phyloP scores from a whole-genome alignment of 495 filamentous ascomycete genomes.

The Clavariopsis aquatica region DNA sequence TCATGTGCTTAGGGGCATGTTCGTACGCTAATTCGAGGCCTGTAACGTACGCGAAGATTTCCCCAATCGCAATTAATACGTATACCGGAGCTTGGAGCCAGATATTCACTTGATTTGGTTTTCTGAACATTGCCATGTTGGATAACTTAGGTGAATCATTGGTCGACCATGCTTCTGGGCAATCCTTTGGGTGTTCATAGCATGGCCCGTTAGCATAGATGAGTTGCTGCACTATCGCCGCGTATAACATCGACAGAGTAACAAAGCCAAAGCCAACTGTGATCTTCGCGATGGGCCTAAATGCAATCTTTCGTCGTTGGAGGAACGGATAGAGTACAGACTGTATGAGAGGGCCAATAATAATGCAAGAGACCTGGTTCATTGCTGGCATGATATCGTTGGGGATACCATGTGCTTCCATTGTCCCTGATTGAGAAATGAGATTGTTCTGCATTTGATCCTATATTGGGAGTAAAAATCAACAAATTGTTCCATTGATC shows the following conservation, averaged over 20 bases:
- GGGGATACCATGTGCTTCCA: constrained; percentile 52
- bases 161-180: constrained; percentile 9
- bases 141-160: not conserved
- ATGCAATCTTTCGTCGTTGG: constrained; percentile 43
- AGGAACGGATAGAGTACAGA: constrained; percentile 51
- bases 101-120: constrained; percentile 17
- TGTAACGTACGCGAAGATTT: constrained; percentile 30
- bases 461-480: no score
- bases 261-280: constrained; percentile 51
- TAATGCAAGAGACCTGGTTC: constrained; percentile 46
- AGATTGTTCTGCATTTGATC: constrained; percentile 52
- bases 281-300: constrained; percentile 56
- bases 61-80: constrained; percentile 18
- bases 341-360: constrained; percentile 54
- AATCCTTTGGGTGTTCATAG: constrained; percentile 52
- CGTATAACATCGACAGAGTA: constrained; percentile 52
- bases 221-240: constrained; percentile 51
- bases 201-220: constrained; percentile 54
- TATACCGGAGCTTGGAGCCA: constrained; percentile 27
- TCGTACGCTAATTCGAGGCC: constrained; percentile 35
- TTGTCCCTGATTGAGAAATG: constrained; percentile 58
- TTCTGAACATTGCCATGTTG: not conserved
- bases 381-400: constrained; percentile 49
- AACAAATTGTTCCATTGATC: no score
- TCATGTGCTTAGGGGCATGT: constrained; percentile 22